A percentile compares a stretch with the other conserved stretches of the same genome.
Conservation (phyloP, 2,329 filamentous ascomycete genomes). For the Exserohilum turcica region DNA sequence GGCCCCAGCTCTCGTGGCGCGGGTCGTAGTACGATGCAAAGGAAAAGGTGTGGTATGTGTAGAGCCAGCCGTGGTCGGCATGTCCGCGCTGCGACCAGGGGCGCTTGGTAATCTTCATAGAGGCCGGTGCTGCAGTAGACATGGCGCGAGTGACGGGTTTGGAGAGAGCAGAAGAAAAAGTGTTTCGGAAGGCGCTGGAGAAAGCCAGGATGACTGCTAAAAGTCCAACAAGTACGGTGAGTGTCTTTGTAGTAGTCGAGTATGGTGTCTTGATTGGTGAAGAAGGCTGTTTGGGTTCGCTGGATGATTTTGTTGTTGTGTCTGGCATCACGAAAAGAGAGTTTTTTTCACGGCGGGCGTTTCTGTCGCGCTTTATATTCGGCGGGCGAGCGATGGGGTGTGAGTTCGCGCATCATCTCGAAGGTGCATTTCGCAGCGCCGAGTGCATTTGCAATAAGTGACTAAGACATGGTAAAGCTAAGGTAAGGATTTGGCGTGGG, state of each 20-base stretch:
- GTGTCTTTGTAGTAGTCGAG: slow-evolving; percentile 30
- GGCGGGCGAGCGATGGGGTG: slow-evolving; percentile 12
- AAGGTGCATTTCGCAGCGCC: slow-evolving; percentile 28
- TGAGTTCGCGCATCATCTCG: slow-evolving; percentile 34
- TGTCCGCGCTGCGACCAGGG: slow-evolving; percentile 74
- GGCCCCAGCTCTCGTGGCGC: slow-evolving; percentile 70
- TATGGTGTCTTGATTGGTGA: slow-evolving; percentile 20
- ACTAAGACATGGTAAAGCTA: slow-evolving; percentile 35
- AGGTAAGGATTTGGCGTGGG: slow-evolving; percentile 4
- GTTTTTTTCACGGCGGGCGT: slow-evolving; percentile 7
- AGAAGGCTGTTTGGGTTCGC: slow-evolving; percentile 20
- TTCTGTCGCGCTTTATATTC: slow-evolving; percentile 34
- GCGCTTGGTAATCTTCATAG: slow-evolving; percentile 73
- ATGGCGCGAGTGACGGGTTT: slow-evolving; percentile 45
- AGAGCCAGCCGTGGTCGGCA: slow-evolving; percentile 83
- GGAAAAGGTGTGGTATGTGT: slow-evolving; percentile 84
- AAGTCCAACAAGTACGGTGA: slow-evolving; percentile 40
- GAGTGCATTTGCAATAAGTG: slow-evolving; percentile 43
- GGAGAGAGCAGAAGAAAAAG: slow-evolving; percentile 42
- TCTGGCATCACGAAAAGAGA: slow-evolving; percentile 37
- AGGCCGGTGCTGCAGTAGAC: slow-evolving; percentile 39
- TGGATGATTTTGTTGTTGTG: slow-evolving; percentile 25
- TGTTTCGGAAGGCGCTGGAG: slow-evolving; percentile 47
- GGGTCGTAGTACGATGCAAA: slow-evolving; percentile 77
- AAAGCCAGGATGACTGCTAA: slow-evolving; percentile 55